These are phyloP conservation scores for Pyrus bretschneideri DNA, from an alignment of 306 rosid genomes.

Conservation along the genomic window DNA sequence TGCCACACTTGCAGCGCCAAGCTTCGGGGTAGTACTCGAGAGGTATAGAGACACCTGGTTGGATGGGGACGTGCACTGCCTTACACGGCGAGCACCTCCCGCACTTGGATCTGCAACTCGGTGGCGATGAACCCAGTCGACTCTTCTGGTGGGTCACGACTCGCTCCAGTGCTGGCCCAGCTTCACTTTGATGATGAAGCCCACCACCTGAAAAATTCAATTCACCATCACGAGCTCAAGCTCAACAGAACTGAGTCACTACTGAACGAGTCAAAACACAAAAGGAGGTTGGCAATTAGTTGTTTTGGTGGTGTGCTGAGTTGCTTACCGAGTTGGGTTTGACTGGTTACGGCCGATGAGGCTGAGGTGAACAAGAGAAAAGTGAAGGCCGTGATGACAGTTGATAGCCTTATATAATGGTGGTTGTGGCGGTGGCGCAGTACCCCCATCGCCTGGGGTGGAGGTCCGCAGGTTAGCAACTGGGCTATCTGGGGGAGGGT, in stretches of 20 bases:
- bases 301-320: not conserved
- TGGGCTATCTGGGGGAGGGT: not conserved
- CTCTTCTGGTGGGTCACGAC: slow-evolving; percentile 27
- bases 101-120: slow-evolving; percentile 76
- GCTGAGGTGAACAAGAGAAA: slow-evolving; percentile 48
- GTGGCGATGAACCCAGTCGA: slow-evolving; percentile 68
- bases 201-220: slow-evolving; percentile 15
- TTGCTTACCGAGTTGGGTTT: slow-evolving; percentile 36
- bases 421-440: slow-evolving; percentile 27
- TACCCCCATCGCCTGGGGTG: slow-evolving; percentile 44
- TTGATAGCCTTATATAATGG: slow-evolving; percentile 11
- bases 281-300: not conserved
- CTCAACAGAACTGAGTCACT: not conserved
- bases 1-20: slow-evolving; percentile 92
- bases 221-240: not conserved
- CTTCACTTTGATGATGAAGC: not conserved
- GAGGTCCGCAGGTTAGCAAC: slow-evolving; percentile 27
- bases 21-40: slow-evolving; percentile 97
- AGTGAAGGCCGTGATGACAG: slow-evolving; percentile 41
- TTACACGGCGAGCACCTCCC: slow-evolving; percentile 73
- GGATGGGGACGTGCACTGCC: slow-evolving; percentile 81
- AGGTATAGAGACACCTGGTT: slow-evolving; percentile 61
- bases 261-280: not conserved
- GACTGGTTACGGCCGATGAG: slow-evolving; percentile 9
- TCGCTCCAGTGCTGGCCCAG: slow-evolving; percentile 15